Evolutionary conservation across 495 filamentous ascomycete species (phyloP).

Genomic region (Penicillium diatomitis): DNA sequence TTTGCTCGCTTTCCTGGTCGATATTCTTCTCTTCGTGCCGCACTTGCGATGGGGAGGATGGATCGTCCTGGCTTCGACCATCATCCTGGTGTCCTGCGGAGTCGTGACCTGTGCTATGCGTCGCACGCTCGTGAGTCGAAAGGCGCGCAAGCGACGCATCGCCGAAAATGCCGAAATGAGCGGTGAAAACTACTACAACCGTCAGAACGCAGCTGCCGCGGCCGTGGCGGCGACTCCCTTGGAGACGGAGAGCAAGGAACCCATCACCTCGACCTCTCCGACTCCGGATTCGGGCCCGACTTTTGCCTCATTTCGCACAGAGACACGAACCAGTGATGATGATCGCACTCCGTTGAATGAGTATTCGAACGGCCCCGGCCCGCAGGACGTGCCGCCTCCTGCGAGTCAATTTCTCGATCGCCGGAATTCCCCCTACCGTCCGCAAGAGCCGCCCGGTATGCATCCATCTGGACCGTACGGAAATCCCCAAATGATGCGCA

Average conservation of each 20-base stretch:
- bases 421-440: constrained; percentile 27
- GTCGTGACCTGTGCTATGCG: constrained; percentile 96
- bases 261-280: constrained; percentile 40
- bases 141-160: constrained; percentile 84
- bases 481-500: constrained; percentile 29
- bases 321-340: constrained; percentile 57
- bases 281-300: constrained; percentile 52
- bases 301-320: constrained; percentile 70
- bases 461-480: constrained; percentile 33
- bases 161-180: constrained; percentile 93
- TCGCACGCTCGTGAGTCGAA: constrained; percentile 81
- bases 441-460: constrained; percentile 61
- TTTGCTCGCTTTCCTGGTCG: constrained; percentile 82
- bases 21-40: constrained; percentile 92
- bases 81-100: constrained; percentile 72
- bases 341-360: constrained; percentile 74
- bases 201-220: constrained; percentile 46
- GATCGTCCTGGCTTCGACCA: constrained; percentile 84
- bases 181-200: constrained; percentile 80
- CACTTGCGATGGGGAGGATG: constrained; percentile 92
- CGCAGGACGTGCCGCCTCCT: constrained; percentile 20
- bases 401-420: constrained; percentile 15
- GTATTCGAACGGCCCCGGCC: constrained; percentile 28
- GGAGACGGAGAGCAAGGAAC: constrained; percentile 41
- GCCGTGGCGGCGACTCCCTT: constrained; percentile 24